Percentiles rank a stretch among this genome's conserved stretches.
Conservation (phyloP, 768 basidiomycete genomes). For the Tylopilus subfusipes region DNA sequence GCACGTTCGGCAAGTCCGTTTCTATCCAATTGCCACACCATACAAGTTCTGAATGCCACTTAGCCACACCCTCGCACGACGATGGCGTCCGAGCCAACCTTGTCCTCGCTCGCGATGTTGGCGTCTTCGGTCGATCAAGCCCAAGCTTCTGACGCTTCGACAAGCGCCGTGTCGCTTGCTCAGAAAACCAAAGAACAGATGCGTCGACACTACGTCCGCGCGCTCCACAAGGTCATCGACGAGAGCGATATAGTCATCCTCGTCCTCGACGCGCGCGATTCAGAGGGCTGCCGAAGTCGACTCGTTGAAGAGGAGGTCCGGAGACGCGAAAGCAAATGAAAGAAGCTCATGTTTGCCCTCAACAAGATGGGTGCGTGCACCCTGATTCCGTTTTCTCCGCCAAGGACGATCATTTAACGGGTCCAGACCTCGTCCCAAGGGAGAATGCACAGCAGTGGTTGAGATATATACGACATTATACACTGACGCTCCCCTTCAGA, state of each 20-base stretch:
- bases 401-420: not conserved
- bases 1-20: constrained; percentile 38
- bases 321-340: constrained; percentile 80
- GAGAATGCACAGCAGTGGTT: constrained; percentile 90
- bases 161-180: constrained; percentile 29
- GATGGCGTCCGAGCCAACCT: constrained; percentile 74
- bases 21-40: not conserved
- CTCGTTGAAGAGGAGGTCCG: constrained; percentile 94
- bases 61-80: constrained; percentile 33
- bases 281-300: constrained; percentile 87
- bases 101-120: constrained; percentile 55
- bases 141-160: constrained; percentile 20
- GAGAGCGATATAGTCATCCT: constrained; percentile 88
- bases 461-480: constrained; percentile 84
- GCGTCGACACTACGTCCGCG: constrained; percentile 70
- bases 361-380: constrained; percentile 94
- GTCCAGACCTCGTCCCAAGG: constrained; percentile 79
- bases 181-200: constrained; percentile 66
- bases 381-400: too few relatives aligned
- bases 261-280: constrained; percentile 91
- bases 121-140: constrained; percentile 34
- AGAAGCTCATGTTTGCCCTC: constrained; percentile 89
- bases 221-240: constrained; percentile 89
- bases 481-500: constrained; percentile 91
- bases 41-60: not conserved